These are phyloP conservation scores for Neurospora sp. DNA, from an alignment of 495 filamentous ascomycete species.

Conservation along the genomic window DNA sequence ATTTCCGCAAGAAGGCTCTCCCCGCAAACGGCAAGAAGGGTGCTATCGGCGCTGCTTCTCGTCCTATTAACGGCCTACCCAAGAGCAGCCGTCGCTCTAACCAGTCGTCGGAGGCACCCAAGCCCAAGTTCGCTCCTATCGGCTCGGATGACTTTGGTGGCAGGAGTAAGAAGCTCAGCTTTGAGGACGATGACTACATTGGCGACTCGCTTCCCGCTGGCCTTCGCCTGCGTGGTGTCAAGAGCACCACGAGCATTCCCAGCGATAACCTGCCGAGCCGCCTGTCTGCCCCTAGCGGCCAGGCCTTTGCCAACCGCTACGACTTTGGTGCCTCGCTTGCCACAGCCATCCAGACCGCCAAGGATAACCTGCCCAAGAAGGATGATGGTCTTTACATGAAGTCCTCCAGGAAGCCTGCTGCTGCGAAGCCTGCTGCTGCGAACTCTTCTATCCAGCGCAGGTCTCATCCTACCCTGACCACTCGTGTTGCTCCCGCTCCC, in stretches of 20 bases:
- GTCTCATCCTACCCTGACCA: neutral
- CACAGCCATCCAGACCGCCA: conserved; percentile 66
- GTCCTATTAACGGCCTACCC: conserved; percentile 53
- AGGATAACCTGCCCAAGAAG: conserved; percentile 40
- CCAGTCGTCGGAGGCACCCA: conserved; percentile 28
- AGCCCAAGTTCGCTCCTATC: conserved; percentile 53
- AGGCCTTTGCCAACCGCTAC: conserved; percentile 84
- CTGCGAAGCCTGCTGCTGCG: conserved; percentile 2
- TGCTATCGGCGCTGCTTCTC: conserved; percentile 38
- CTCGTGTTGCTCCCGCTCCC: neutral
- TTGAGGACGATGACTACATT: conserved; percentile 42
- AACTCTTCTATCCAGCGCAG: neutral
- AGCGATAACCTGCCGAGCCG: conserved; percentile 39
- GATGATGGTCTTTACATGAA: conserved; percentile 42
- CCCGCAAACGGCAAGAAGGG: conserved; percentile 45
- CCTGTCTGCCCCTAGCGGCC: conserved; percentile 49
- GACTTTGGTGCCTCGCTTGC: conserved; percentile 84
- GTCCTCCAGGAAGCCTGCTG: conserved; percentile 26
- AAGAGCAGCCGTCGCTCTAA: conserved; percentile 58
- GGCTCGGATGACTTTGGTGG: conserved; percentile 63
- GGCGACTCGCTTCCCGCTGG: conserved; percentile 32
- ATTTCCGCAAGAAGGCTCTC: conserved; percentile 71
- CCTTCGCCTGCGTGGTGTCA: conserved; percentile 43
- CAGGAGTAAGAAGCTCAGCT: conserved; percentile 44
- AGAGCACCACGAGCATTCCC: conserved; percentile 34